Base-by-base conservation (phyloP, 106 monocot genomes). In the Gastrodia elata region DNA sequence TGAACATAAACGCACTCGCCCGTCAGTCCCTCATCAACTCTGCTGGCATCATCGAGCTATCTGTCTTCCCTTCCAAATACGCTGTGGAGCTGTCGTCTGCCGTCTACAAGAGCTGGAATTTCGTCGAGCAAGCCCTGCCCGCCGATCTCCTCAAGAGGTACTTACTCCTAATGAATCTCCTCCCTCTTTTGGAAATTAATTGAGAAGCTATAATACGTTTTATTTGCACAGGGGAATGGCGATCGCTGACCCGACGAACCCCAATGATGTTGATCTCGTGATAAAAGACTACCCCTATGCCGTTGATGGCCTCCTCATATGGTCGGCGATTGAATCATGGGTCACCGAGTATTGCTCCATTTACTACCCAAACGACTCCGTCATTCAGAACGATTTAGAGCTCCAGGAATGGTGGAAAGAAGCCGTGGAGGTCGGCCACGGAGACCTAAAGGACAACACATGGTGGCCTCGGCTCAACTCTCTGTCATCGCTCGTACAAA, bases 241-340 rank as follows among this genome's bases (percentile, higher is more conserved):
- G 1, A 76, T 68, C 71, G 80, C 73, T 33, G 84, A 84, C 73
- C 59, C 76, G 8, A 38, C 79, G 2, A 25, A 8, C 34, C 80
- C 79, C 0, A 38, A 64, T 36, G 76, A 80, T 16, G 25, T 84
- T 5, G 64, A 43, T 32, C 76, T 84, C 4, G 65, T 80, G 28
- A 77, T 80, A 55, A 73, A 84, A 68, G 84, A 84, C 77, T 84
- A 84, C 68, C 84, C 80, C 2, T 84, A 84, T 41, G 84, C 84
- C 2, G 77, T 76, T 13, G 80, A 84, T 24, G 84, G 80, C 22
- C 84, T 84, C 28, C 76, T 72, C 18, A 33, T 84, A 5, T 84
- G 84, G 84, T 80, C 80, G 3, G 80, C 77, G 8, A 84, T 84
- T 68, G 40, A 80, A 64, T 22, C 65, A 22, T 84, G 79, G 76